Conservation (phyloP, 768 basidiomycete species). For the Termitomyces sp. region DNA sequence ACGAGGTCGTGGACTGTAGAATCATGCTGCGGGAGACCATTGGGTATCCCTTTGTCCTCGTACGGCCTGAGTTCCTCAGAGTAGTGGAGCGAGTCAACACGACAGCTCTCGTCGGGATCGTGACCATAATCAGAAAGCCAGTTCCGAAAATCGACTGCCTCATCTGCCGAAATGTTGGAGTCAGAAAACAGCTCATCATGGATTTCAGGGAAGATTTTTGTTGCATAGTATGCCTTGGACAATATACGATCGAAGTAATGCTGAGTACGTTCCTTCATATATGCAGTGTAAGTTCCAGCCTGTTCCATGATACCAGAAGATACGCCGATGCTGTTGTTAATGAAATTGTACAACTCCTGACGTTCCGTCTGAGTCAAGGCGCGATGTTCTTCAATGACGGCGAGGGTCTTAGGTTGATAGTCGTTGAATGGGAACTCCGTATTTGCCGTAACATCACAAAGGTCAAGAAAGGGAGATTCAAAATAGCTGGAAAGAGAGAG, state of each 20-base stretch:
- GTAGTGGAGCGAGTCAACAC: neutral
- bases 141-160: conserved; percentile 26
- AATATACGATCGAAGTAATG: conserved; percentile 46
- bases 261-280: conserved; percentile 48
- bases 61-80: neutral
- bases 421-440: conserved; percentile 3
- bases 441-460: conserved; percentile 5
- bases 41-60: neutral
- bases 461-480: conserved; percentile 13
- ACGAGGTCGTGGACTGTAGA: neutral
- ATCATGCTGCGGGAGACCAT: neutral
- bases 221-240: conserved; percentile 12
- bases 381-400: conserved; percentile 27
- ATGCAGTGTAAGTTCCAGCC: conserved; percentile 49
- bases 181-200: neutral
- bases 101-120: neutral
- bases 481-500: conserved; percentile 17
- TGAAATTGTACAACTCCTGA: conserved; percentile 46
- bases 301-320: conserved; percentile 47
- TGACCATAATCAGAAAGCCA: conserved; percentile 27
- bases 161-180: conserved; percentile 13
- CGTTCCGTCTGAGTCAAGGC: conserved; percentile 46
- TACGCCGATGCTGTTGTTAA: conserved; percentile 48
- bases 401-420: conserved; percentile 17
- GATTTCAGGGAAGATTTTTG: conserved; percentile 4